These are phyloP conservation scores for Trichophyton schoenleinii DNA, from an alignment of 2,329 filamentous ascomycete species.

Conservation along the genomic window DNA sequence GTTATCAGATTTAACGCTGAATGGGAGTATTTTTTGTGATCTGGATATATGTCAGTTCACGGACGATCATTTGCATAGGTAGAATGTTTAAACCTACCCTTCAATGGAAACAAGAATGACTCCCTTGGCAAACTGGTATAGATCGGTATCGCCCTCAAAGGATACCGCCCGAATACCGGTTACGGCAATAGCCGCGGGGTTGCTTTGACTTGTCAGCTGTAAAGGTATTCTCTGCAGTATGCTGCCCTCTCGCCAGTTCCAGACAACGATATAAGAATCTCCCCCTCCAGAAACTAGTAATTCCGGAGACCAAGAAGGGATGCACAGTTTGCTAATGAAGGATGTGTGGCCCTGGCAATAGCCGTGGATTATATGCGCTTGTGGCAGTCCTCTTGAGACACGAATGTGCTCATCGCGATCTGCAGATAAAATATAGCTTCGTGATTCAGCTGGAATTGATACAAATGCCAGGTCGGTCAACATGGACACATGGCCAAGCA, in stretches of 20 bases:
- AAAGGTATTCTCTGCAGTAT: constrained; percentile 24
- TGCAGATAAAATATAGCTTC: constrained; percentile 52
- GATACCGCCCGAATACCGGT: constrained; percentile 39
- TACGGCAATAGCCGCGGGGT: constrained; percentile 30
- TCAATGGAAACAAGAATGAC: constrained; percentile 44
- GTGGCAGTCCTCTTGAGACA: constrained; percentile 65
- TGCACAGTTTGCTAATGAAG: constrained; percentile 66
- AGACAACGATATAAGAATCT: constrained; percentile 64
- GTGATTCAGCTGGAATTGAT: constrained; percentile 34
- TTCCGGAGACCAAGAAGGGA: constrained; percentile 45
- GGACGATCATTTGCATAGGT: not conserved
- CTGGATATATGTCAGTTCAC: constrained; percentile 31
- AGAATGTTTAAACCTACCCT: constrained; percentile 37
- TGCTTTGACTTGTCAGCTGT: not conserved
- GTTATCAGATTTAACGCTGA: constrained; percentile 42
- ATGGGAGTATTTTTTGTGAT: constrained; percentile 55
- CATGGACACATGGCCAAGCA: constrained; percentile 92
- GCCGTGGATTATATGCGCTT: constrained; percentile 75
- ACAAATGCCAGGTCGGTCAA: constrained; percentile 60
- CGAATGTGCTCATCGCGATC: constrained; percentile 78
- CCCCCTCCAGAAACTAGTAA: constrained; percentile 76
- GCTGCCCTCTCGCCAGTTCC: constrained; percentile 56
- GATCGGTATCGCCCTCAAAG: constrained; percentile 15
- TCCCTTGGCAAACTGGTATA: constrained; percentile 10
- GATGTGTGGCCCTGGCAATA: constrained; percentile 82